Base-by-base conservation (phyloP, 1,284 basidiomycete species). In the Ganoderma sinense region DNA sequence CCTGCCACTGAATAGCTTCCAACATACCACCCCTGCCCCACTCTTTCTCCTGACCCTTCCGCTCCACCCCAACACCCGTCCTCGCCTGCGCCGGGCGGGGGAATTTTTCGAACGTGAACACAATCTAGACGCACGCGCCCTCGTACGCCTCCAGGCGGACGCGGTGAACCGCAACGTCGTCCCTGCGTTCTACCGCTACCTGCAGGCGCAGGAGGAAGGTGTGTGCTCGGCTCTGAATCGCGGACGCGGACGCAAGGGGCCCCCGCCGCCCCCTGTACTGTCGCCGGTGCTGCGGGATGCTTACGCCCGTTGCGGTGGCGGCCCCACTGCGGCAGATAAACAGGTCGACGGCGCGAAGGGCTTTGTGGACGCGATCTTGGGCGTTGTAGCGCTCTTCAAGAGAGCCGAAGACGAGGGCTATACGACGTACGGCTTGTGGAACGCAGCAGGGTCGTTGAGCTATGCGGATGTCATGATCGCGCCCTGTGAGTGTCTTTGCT, bases 131-230 rank as follows among this genome's bases (percentile, higher is more conserved):
- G 87, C 88, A 2, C 85, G 91, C 0, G 91, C 90, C 2, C 83
- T 92, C 26, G 84, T 90, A 16, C 88, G 91, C 23, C 86, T 95
- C 6, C 89, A 93, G 77, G 85, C 86, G 8, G 92, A 94, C 80
- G 89, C 91, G 74, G 82, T 90, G 78, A 91, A 88, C 73, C 89
- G 90, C 7, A 80, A 80, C 23, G 78, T 95, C 58, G 85, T 95
- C 13, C 93, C 94, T 2, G 85, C 91, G 0, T 95, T 95, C 81
- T 95, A 95, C 76, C 88, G 91, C 31, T 94, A 87, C 76, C 84
- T 95, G 14, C 93, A 95, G 82, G 90, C 92, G 0, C 94, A 94
- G 79, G 88, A 90, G 31, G 71, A 74, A 73, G 77, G 78, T 76
- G 60, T 39, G 74, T 40, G n/a, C 14, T 33, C 40, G 56, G 6